Evolutionary conservation across 495 filamentous ascomycete genomes (phyloP).

Genomic region (Penicillium fimorum): DNA sequence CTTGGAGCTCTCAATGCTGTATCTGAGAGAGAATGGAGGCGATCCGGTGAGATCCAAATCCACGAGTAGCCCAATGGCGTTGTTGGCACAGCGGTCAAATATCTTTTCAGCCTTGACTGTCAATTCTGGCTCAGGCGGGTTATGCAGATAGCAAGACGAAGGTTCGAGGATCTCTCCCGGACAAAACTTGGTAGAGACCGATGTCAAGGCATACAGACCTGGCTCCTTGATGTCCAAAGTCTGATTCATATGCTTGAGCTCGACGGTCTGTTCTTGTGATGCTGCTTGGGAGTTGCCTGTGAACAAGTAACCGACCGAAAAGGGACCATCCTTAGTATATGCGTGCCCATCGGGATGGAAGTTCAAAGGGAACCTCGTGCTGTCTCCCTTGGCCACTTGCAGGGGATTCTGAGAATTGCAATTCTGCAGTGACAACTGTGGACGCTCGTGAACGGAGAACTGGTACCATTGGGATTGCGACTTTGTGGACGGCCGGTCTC

Average conservation of each 20-base stretch:
- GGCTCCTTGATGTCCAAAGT: constrained; percentile 62
- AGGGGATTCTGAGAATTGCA: constrained; percentile 80
- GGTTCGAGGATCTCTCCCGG: constrained; percentile 87
- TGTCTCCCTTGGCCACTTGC: constrained; percentile 71
- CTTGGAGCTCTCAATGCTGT: constrained; percentile 63
- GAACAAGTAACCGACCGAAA: constrained; percentile 56
- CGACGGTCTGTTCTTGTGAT: constrained; percentile 47
- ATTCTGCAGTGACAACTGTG: constrained; percentile 62
- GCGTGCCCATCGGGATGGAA: constrained; percentile 60
- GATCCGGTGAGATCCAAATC: constrained; percentile 86
- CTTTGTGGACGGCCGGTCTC: constrained; percentile 58
- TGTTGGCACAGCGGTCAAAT: constrained; percentile 90
- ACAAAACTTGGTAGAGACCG: constrained; percentile 76
- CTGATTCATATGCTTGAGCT: constrained; percentile 36
- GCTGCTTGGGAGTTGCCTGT: constrained; percentile 50
- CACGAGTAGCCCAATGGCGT: constrained; percentile 83
- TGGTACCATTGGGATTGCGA: constrained; percentile 69
- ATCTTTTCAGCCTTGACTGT: constrained; percentile 72
- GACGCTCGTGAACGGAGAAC: constrained; percentile 85
- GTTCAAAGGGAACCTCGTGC: constrained; percentile 66
- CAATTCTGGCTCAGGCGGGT: constrained; percentile 83
- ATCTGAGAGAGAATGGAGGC: constrained; percentile 78
- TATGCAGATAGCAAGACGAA: constrained; percentile 82
- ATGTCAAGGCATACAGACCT: constrained; percentile 80
- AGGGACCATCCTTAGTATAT: constrained; percentile 44